phyloP scores from a whole-genome alignment of 352 stramenopile genomes.

The Phytophthora sp. region DNA sequence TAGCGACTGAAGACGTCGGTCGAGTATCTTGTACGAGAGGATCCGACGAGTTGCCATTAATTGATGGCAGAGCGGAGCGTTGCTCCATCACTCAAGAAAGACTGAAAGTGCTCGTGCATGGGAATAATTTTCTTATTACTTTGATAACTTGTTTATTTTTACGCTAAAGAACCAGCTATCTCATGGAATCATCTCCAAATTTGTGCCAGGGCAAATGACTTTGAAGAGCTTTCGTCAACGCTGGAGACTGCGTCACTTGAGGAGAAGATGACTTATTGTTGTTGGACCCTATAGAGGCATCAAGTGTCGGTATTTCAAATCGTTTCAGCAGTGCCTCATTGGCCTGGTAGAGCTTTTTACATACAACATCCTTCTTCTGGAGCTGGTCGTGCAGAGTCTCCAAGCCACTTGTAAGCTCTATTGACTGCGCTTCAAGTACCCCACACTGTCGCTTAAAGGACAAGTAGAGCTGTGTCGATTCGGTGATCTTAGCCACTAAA shows the following conservation, averaged over 20 bases:
- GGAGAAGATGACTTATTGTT: slow-evolving; percentile 14
- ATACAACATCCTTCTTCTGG: slow-evolving; percentile 56
- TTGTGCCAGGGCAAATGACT: slow-evolving; percentile 6
- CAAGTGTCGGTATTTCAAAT: slow-evolving; percentile 33
- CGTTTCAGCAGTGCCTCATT: slow-evolving; percentile 66
- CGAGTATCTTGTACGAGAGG: background rate
- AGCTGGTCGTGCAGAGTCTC: slow-evolving; percentile 49
- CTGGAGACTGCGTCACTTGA: slow-evolving; percentile 7
- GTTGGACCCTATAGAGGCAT: slow-evolving; percentile 1
- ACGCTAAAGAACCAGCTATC: slow-evolving; percentile 8
- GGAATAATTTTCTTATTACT: slow-evolving; percentile 1
- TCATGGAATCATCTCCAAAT: background rate
- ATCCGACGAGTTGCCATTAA: slow-evolving; percentile 15
- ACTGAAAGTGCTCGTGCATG: background rate
- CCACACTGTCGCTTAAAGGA: slow-evolving; percentile 59
- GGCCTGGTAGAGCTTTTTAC: slow-evolving; percentile 67
- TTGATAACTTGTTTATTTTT: slow-evolving; percentile 33
- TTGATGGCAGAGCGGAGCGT: slow-evolving; percentile 25
- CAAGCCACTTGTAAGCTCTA: slow-evolving; percentile 41
- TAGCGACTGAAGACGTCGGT: slow-evolving; percentile 8
- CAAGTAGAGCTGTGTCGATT: slow-evolving; percentile 66
- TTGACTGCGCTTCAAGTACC: slow-evolving; percentile 43
- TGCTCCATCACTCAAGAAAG: slow-evolving; percentile 22
- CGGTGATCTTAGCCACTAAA: slow-evolving; percentile 62
- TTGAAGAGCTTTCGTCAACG: slow-evolving; percentile 1